Conservation (phyloP, 2,329 filamentous ascomycete species). For the Ilyonectria robusta region DNA sequence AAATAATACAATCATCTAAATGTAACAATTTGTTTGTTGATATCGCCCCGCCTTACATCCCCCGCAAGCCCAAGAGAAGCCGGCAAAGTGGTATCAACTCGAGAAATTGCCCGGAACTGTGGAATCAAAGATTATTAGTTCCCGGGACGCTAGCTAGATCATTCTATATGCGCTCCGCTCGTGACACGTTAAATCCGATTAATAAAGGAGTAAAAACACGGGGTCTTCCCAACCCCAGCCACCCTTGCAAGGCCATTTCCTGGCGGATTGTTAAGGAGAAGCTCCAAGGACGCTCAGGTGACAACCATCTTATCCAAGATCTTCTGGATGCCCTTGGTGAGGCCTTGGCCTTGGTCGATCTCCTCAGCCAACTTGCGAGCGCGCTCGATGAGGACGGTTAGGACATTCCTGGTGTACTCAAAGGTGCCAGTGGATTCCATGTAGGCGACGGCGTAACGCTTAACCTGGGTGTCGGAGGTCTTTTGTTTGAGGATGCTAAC, state of each 20-base stretch:
- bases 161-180: conserved; percentile 46
- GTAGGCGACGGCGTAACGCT: conserved; percentile 89
- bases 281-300: conserved; percentile 14
- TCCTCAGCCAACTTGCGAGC: conserved; percentile 74
- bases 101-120: conserved; percentile 17
- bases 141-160: conserved; percentile 39
- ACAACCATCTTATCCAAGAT: conserved; percentile 78
- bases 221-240: not conserved
- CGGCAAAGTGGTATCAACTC: conserved; percentile 20
- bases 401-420: conserved; percentile 81
- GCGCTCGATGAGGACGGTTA: conserved; percentile 74
- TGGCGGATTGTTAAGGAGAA: not conserved
- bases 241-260: not conserved
- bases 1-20: conserved; percentile 10
- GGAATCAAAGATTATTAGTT: conserved; percentile 29
- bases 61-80: conserved; percentile 16
- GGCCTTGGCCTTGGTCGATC: conserved; percentile 73
- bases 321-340: conserved; percentile 70
- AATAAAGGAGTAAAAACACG: conserved; percentile 14
- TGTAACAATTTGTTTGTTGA: conserved; percentile 12
- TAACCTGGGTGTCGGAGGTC: conserved; percentile 87
- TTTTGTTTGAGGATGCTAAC: conserved; percentile 95
- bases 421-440: conserved; percentile 95
- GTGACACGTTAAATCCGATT: conserved; percentile 40
- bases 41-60: not conserved